Evolutionary conservation across 2,329 filamentous ascomycete genomes (phyloP).

Genomic region (Alternaria novae-zelandiae): DNA sequence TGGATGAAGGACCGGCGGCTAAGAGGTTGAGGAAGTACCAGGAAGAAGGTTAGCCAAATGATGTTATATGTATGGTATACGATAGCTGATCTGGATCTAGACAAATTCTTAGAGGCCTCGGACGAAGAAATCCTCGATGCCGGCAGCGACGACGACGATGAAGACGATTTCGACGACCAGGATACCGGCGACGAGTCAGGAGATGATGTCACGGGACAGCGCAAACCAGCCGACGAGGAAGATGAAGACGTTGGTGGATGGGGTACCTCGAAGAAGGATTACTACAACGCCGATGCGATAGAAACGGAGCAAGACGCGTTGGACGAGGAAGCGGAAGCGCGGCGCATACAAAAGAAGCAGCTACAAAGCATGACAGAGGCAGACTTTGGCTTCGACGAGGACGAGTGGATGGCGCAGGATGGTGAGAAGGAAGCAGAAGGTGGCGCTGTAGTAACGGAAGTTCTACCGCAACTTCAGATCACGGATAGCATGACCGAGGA

Average conservation of each 20-base stretch:
- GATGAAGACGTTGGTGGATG: conserved; percentile 73
- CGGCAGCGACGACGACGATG: conserved; percentile 51
- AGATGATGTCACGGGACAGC: conserved; percentile 38
- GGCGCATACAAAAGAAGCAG: conserved; percentile 88
- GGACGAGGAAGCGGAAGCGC: conserved; percentile 91
- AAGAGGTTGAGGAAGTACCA: conserved; percentile 76
- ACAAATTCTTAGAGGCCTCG: conserved; percentile 63
- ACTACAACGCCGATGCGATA: conserved; percentile 86
- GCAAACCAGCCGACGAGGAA: conserved; percentile 57
- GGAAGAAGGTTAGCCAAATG: conserved; percentile 63
- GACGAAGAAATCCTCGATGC: conserved; percentile 69
- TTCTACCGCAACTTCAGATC: conserved; percentile 83
- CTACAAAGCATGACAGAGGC: conserved; percentile 85
- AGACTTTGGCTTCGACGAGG: conserved; percentile 92
- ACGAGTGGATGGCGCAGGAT: conserved; percentile 73
- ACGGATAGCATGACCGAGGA: conserved; percentile 77
- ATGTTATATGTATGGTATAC: neutral
- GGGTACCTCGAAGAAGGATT: conserved; percentile 87
- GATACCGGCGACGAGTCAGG: conserved; percentile 45
- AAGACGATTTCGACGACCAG: conserved; percentile 46
- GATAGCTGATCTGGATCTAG: conserved; percentile 43
- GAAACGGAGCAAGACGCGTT: conserved; percentile 76
- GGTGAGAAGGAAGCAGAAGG: conserved; percentile 55
- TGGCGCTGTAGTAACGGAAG: conserved; percentile 75
- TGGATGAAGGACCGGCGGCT: conserved; percentile 79